Conservation (phyloP, 129 eudicot genomes). For the Flaveria linearis region DNA sequence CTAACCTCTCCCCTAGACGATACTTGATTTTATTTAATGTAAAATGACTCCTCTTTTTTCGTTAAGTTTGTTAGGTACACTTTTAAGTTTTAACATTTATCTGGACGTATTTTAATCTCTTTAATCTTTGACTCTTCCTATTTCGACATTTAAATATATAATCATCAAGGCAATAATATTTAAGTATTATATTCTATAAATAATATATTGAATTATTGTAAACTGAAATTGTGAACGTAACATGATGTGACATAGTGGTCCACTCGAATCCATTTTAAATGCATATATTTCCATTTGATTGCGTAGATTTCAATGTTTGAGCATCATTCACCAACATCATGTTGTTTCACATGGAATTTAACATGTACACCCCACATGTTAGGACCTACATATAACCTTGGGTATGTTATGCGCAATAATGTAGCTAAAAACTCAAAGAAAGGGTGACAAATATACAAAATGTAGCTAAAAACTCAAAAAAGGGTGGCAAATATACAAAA, state of each 20-base stretch:
- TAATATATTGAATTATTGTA: neutral
- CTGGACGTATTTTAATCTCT: neutral
- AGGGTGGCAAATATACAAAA: neutral
- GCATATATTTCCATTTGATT: neutral
- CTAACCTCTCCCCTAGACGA: too few relatives aligned
- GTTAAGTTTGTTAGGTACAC: too few relatives aligned
- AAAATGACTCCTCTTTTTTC: neutral
- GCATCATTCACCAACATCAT: conserved; percentile 8
- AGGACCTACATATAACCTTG: neutral
- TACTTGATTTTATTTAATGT: neutral
- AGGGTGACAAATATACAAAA: neutral
- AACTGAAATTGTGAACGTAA: neutral
- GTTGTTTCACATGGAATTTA: conserved; percentile 11
- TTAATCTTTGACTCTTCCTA: neutral
- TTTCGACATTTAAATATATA: neutral
- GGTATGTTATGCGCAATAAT: neutral
- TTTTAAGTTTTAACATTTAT: neutral
- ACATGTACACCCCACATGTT: neutral
- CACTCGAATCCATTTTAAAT: neutral
- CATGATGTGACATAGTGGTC: conserved; percentile 15
- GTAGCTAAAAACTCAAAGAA: neutral
- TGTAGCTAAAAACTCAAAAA: neutral
- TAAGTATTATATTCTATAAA: neutral
- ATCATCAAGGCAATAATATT: neutral
- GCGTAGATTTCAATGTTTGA: conserved; percentile 7